Base-by-base conservation (phyloP, 208 protist genomes). In the Acanthamoeba triangularis region DNA sequence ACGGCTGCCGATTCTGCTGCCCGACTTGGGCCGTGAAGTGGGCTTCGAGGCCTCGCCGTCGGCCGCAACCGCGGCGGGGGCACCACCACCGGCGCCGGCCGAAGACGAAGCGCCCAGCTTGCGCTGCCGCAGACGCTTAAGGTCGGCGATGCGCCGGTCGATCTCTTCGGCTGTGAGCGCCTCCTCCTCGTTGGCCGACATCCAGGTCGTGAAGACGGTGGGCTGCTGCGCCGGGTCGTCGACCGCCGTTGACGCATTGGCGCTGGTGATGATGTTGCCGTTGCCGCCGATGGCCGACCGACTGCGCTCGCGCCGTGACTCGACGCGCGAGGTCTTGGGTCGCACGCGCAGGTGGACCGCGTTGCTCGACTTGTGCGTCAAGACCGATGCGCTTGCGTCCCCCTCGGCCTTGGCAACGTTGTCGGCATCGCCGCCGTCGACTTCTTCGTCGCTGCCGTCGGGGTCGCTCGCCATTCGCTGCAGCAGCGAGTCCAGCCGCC, bases 401-500 rank as follows among this genome's bases (percentile, higher is more conserved):
- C 33, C 65, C 7, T 37, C 65, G 30, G 11, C 65, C 65, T 33
- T 41, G 3, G 8, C 65, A 11, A 2, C 30, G 30, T 16, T 16
- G 65, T 74, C 30, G 33, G 65, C 65, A 37, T 33, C n/a, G 65
- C 30, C 30, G 30, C 30, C 65, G 65, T 16, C n/a, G 63, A 7
- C 63, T 13, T 69, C 63, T 25, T 69, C 65, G 30, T 72, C 65
- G 65, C 20, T 13, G 65, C 33, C 23, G 65, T 37, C 65, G 30
- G 30, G 4, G 30, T 37, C 65, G 65, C 65, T 37, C 13, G 30
- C 65, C 65, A 74, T 74, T 0, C 65, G 65, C 63, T 69, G 63
- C 30, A 74, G 30, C 30, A 74, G 65, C 65, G 65, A 74, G 65
- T 74, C 65, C 30, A 74, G 65, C 30, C 65, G 65, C 33, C 65